Evolutionary conservation across 257 asterid genomes (phyloP).

Genomic region (Ehretia macrophylla): DNA sequence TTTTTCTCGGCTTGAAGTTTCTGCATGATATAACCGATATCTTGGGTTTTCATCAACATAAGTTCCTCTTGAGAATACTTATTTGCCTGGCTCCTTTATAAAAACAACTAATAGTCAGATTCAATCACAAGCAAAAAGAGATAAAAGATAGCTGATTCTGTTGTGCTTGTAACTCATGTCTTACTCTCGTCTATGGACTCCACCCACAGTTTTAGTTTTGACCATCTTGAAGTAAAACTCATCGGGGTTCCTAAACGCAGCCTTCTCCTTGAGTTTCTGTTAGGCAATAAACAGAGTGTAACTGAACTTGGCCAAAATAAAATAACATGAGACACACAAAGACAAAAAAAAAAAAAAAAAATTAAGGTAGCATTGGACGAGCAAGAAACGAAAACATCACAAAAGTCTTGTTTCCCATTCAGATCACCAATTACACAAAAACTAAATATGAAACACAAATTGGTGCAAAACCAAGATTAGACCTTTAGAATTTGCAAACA

Average conservation of each 20-base stretch:
- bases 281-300: background rate
- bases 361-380: too few species aligned
- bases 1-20: constrained; percentile 88
- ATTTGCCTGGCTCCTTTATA: constrained; percentile 66
- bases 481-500: too few species aligned
- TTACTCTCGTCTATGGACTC: constrained; percentile 77
- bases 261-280: constrained; percentile 90
- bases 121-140: background rate
- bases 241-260: constrained; percentile 85
- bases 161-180: constrained; percentile 12
- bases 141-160: background rate
- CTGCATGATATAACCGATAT: constrained; percentile 70
- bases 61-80: constrained; percentile 72
- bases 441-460: background rate
- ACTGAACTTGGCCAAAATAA: background rate
- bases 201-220: constrained; percentile 47
- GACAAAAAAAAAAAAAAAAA: background rate
- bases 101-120: constrained; percentile 15
- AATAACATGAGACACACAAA: too few species aligned
- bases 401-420: background rate
- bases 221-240: constrained; percentile 85
- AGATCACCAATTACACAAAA: background rate
- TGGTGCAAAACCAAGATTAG: background rate
- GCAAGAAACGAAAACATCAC: too few species aligned
- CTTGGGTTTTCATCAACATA: constrained; percentile 92